Conservation (phyloP, 495 filamentous ascomycete genomes). For the Xylona heveae region DNA sequence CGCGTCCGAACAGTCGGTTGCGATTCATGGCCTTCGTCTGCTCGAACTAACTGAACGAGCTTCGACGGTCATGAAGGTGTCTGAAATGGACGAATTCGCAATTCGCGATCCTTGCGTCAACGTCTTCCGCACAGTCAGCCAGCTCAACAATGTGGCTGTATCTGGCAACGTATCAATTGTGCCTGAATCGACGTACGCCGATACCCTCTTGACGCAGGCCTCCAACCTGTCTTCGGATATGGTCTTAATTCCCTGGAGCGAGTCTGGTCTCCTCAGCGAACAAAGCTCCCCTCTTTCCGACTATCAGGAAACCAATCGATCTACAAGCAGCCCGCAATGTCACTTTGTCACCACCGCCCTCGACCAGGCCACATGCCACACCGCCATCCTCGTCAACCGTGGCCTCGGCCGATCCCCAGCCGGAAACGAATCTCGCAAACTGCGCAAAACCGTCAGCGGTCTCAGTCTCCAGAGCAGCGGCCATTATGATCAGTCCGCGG, state of each 20-base stretch:
- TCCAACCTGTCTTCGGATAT: constrained; percentile 52
- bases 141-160: constrained; percentile 64
- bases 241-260: constrained; percentile 78
- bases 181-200: constrained; percentile 57
- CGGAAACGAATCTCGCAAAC: constrained; percentile 1
- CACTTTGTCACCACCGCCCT: constrained; percentile 37
- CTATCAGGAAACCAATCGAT: constrained; percentile 25
- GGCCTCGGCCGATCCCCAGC: constrained; percentile 33
- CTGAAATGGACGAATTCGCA: constrained; percentile 57
- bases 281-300: constrained; percentile 13
- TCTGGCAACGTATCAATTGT: constrained; percentile 61
- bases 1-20: not conserved
- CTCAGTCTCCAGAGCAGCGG: constrained; percentile 37
- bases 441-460: constrained; percentile 26
- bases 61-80: constrained; percentile 88
- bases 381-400: constrained; percentile 68
- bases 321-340: constrained; percentile 31
- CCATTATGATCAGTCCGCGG: constrained; percentile 21
- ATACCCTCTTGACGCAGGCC: constrained; percentile 46
- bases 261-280: constrained; percentile 55
- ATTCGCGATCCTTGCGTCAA: constrained; percentile 76
- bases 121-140: constrained; percentile 73
- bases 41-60: constrained; percentile 81
- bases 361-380: constrained; percentile 34
- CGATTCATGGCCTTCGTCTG: constrained; percentile 64